Conservation (phyloP, 139 green algal genomes). For the Yamagishiella unicocca region DNA sequence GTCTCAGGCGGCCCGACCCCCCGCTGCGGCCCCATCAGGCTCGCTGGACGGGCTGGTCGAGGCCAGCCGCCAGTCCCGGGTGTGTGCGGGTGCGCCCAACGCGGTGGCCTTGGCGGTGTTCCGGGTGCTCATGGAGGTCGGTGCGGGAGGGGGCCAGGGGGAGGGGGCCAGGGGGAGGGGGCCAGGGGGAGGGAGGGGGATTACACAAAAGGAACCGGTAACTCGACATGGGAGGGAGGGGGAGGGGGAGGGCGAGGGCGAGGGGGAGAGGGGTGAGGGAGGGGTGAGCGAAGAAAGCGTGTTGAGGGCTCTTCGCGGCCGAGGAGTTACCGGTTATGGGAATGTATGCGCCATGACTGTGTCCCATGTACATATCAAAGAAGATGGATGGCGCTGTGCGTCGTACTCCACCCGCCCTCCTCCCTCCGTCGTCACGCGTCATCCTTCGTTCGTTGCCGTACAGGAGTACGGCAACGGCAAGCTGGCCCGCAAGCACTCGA, state of each 20-base stretch:
- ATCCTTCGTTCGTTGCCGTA: neutral
- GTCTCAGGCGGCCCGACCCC: too few species aligned
- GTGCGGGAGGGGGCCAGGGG: neutral
- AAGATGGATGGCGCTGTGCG: too few species aligned
- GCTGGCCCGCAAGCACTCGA: conserved; percentile 72
- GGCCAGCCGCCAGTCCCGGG: conserved; percentile 69
- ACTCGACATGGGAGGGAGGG: neutral
- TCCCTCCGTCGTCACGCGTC: too few species aligned
- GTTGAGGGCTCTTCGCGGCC: too few species aligned
- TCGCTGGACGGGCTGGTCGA: conserved; percentile 74
- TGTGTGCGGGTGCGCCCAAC: conserved; percentile 69
- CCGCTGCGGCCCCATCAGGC: conserved; percentile 19
- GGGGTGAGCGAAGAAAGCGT: too few species aligned
- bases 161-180: neutral
- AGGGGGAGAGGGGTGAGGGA: neutral
- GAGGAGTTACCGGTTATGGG: too few species aligned
- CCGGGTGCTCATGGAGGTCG: conserved; percentile 67
- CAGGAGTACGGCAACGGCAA: conserved; percentile 75
- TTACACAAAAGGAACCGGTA: neutral
- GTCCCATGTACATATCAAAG: too few species aligned
- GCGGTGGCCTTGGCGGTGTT: conserved; percentile 61
- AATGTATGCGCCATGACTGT: too few species aligned
- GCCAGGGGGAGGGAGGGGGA: neutral
- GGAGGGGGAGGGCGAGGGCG: neutral
- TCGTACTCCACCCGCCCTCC: too few species aligned